These are phyloP conservation scores for Trichosanthes truncata DNA, from an alignment of 306 rosid genomes.

Conservation along the genomic window DNA sequence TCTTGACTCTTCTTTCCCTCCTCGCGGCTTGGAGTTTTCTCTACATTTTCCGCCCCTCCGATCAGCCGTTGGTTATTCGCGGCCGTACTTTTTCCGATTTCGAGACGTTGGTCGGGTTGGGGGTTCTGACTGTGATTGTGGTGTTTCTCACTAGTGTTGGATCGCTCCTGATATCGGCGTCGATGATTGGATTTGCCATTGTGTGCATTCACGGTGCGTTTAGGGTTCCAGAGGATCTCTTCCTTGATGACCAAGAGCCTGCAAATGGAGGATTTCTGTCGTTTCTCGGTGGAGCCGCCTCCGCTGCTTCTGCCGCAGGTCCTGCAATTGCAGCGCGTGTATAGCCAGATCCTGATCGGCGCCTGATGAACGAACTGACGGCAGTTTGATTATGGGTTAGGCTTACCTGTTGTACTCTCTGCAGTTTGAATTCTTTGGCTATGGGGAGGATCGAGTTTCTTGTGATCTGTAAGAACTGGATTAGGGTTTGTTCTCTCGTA, in stretches of 20 bases:
- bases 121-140: conserved; percentile 52
- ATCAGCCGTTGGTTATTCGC: conserved; percentile 63
- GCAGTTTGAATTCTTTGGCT: conserved; percentile 7
- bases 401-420: conserved; percentile 8
- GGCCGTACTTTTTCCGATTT: conserved; percentile 80
- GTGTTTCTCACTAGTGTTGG: conserved; percentile 81
- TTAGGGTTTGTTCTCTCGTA: background rate
- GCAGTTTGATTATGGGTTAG: conserved; percentile 34
- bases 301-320: conserved; percentile 46
- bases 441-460: background rate
- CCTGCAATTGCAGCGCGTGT: conserved; percentile 49
- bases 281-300: conserved; percentile 77
- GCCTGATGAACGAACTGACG: conserved; percentile 5
- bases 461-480: background rate
- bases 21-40: conserved; percentile 74
- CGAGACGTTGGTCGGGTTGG: conserved; percentile 58
- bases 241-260: conserved; percentile 86
- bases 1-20: conserved; percentile 65
- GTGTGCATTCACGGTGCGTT: conserved; percentile 79
- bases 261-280: conserved; percentile 61
- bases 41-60: conserved; percentile 73
- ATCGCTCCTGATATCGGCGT: conserved; percentile 75
- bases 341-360: conserved; percentile 23
- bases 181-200: conserved; percentile 59
- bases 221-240: conserved; percentile 80